A percentile compares a stretch with the other conserved stretches of the same genome.
Evolutionary conservation across 2,329 filamentous ascomycete species (phyloP).

Genomic region (Penicillium polonicum): DNA sequence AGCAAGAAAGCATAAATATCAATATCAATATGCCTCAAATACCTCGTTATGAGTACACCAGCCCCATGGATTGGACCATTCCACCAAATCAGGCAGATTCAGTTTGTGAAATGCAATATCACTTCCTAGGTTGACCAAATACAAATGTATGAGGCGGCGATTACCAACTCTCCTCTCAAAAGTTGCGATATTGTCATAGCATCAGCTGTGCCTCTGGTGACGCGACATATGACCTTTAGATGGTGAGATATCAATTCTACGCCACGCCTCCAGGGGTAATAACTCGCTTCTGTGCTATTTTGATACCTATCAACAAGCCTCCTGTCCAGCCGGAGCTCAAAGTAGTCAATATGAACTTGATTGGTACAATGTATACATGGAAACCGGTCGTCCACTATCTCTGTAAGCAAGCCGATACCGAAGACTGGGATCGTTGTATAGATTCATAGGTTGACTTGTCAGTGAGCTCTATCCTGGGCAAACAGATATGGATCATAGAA

Average conservation of each 20-base stretch:
- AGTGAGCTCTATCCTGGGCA: neutral
- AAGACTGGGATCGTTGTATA: neutral
- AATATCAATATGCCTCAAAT: slow-evolving; percentile 5
- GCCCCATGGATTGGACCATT: slow-evolving; percentile 5
- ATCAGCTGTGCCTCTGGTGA: neutral
- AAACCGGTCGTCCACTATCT: neutral
- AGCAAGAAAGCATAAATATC: neutral
- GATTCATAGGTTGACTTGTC: neutral
- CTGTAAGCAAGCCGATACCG: neutral
- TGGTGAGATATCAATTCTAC: neutral
- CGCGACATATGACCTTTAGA: neutral
- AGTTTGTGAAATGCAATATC: neutral
- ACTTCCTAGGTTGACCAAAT: neutral
- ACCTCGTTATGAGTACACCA: slow-evolving; percentile 4
- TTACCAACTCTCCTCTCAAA: neutral
- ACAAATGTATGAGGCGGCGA: neutral
- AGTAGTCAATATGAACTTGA: neutral
- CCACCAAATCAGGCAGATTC: neutral
- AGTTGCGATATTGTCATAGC: neutral
- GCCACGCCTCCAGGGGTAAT: neutral
- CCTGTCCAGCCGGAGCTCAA: neutral
- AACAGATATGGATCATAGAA: neutral
- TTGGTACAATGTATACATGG: neutral
- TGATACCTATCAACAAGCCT: neutral
- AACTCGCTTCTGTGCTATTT: neutral